Evolutionary conservation across 2,329 filamentous ascomycete species (phyloP).

Genomic region (Phyllosticta citrichinensis): DNA sequence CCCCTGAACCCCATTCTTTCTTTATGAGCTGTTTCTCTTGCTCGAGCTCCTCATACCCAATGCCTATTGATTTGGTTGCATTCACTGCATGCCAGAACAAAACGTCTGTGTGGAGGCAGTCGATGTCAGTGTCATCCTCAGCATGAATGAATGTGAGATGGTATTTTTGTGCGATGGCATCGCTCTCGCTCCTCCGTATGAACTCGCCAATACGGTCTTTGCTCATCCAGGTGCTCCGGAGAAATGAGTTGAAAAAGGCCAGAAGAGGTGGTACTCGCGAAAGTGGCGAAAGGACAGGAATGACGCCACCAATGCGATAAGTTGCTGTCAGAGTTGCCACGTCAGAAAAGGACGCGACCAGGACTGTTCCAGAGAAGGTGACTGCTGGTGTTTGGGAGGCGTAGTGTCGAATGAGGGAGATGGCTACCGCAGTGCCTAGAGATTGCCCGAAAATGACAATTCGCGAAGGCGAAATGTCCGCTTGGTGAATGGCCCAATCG

Average conservation of each 20-base stretch:
- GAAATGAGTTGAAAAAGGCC: slow-evolving; percentile 36
- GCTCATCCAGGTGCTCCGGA: slow-evolving; percentile 42
- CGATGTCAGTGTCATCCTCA: slow-evolving; percentile 44
- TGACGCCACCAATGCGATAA: slow-evolving; percentile 45
- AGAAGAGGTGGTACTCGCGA: slow-evolving; percentile 34
- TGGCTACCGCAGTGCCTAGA: slow-evolving; percentile 63
- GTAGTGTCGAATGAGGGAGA: slow-evolving; percentile 36
- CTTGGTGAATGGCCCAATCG: slow-evolving; percentile 61
- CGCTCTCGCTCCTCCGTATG: slow-evolving; percentile 23
- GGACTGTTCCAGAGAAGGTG: slow-evolving; percentile 44
- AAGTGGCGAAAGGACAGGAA: slow-evolving; percentile 46
- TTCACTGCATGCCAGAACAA: slow-evolving; percentile 49
- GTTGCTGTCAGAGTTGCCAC: slow-evolving; percentile 45
- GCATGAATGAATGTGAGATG: slow-evolving; percentile 41
- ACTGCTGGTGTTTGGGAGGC: slow-evolving; percentile 33
- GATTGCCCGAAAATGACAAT: slow-evolving; percentile 82
- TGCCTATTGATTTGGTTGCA: slow-evolving; percentile 29
- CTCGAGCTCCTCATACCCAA: slow-evolving; percentile 38
- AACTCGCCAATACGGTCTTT: slow-evolving; percentile 40
- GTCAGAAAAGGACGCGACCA: slow-evolving; percentile 49
- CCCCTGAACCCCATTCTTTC: slow-evolving; percentile 37
- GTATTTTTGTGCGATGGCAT: slow-evolving; percentile 31
- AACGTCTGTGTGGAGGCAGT: slow-evolving; percentile 39
- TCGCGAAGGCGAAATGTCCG: slow-evolving; percentile 55
- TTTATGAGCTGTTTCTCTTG: slow-evolving; percentile 31